Conservation (phyloP, 805 yeast species). For the Ogataea chonburiensis region DNA sequence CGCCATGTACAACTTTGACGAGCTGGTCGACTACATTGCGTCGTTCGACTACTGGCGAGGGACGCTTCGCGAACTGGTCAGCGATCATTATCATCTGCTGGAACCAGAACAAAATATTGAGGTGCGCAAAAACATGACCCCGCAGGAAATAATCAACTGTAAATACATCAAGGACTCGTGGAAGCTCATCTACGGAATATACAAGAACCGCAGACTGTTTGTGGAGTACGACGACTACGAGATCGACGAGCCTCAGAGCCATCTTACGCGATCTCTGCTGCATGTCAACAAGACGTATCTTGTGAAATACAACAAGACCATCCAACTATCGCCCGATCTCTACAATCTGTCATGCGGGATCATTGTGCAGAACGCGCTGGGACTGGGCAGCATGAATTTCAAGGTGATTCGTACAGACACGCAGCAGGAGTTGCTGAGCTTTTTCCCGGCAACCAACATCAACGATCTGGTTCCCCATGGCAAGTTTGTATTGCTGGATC, state of each 20-base stretch:
- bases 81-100: conserved; percentile 22
- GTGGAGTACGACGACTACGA: conserved; percentile 42
- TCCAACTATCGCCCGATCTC: conserved; percentile 48
- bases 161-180: conserved; percentile 51
- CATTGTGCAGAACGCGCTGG: conserved; percentile 51
- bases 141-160: conserved; percentile 25
- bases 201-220: conserved; percentile 51
- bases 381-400: conserved; percentile 59
- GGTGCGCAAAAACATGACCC: conserved; percentile 17
- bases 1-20: conserved; percentile 25
- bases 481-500: conserved; percentile 47
- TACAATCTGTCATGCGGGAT: conserved; percentile 53
- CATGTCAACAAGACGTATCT: conserved; percentile 51
- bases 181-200: conserved; percentile 50
- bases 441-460: conserved; percentile 57
- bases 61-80: conserved; percentile 26
- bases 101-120: conserved; percentile 21
- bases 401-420: conserved; percentile 38
- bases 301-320: conserved; percentile 43
- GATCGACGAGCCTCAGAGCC: conserved; percentile 48
- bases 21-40: conserved; percentile 30
- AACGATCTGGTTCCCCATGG: conserved; percentile 56
- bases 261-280: conserved; percentile 36
- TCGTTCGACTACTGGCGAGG: conserved; percentile 39
- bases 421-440: conserved; percentile 37